These are phyloP conservation scores for Aureobasidium sp. DNA, from an alignment of 2,329 filamentous ascomycete genomes.

Conservation along the genomic window DNA sequence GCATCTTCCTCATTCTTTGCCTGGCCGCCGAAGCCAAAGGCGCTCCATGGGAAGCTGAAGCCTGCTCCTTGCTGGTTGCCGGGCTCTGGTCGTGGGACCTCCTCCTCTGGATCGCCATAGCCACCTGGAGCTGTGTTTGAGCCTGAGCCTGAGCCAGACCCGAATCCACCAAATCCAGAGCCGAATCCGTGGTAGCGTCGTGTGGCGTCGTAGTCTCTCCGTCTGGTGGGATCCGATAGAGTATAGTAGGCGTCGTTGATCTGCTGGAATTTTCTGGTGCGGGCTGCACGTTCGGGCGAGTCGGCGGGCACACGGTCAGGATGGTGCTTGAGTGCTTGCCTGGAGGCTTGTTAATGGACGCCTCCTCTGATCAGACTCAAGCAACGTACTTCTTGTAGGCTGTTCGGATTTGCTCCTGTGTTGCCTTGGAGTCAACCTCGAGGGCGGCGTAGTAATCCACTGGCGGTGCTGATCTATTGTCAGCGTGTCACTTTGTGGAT, in stretches of 20 bases:
- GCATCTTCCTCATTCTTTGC: constrained; percentile 39
- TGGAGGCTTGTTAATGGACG: constrained; percentile 52
- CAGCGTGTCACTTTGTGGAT: not conserved
- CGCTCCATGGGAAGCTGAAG: constrained; percentile 60
- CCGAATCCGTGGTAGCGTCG: constrained; percentile 51
- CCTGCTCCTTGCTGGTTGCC: constrained; percentile 20
- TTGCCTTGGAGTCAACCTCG: constrained; percentile 54
- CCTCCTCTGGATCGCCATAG: constrained; percentile 41
- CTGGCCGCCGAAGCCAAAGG: constrained; percentile 52
- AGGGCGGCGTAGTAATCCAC: constrained; percentile 33
- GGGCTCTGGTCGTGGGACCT: constrained; percentile 35
- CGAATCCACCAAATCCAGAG: constrained; percentile 19
- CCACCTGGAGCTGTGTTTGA: constrained; percentile 36
- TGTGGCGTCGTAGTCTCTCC: constrained; percentile 77
- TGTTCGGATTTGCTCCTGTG: constrained; percentile 76
- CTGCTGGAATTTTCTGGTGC: constrained; percentile 83
- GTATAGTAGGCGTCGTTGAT: constrained; percentile 93
- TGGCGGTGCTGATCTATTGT: constrained; percentile 25
- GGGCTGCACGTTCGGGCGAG: constrained; percentile 71
- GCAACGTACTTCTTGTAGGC: constrained; percentile 72
- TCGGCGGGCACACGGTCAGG: constrained; percentile 81
- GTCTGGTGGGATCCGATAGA: constrained; percentile 69
- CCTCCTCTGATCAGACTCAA: constrained; percentile 43
- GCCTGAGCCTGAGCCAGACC: constrained; percentile 30
- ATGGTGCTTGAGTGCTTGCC: constrained; percentile 84